Conservation (phyloP, 192 early-diverging fungal genomes). For the Coemansia sp. region DNA sequence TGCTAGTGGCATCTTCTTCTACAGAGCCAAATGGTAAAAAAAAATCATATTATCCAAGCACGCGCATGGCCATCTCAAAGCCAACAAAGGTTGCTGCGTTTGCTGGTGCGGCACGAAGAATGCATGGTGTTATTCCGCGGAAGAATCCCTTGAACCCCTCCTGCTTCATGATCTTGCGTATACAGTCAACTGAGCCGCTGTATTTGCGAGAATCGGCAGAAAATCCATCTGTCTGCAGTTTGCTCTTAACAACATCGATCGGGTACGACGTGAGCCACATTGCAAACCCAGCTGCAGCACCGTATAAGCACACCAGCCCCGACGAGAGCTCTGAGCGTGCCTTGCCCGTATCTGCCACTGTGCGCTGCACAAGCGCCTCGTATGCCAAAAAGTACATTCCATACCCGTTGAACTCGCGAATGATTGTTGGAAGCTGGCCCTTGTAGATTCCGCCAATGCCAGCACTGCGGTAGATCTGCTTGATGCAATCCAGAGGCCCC, state of each 20-base stretch:
- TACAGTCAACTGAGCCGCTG: slow-evolving; percentile 75
- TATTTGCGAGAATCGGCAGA: slow-evolving; percentile 65
- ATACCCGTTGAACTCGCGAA: slow-evolving; percentile 90
- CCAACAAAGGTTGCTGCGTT: slow-evolving; percentile 95
- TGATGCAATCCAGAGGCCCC: slow-evolving; percentile 83
- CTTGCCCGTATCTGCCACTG: slow-evolving; percentile 60
- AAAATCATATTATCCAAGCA: slow-evolving; percentile 20
- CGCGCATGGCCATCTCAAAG: slow-evolving; percentile 71
- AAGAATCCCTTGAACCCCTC: slow-evolving; percentile 89
- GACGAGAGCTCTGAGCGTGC: slow-evolving; percentile 73
- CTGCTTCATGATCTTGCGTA: slow-evolving; percentile 67
- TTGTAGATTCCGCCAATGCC: slow-evolving; percentile 86
- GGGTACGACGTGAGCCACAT: slow-evolving; percentile 89
- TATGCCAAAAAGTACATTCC: slow-evolving; percentile 93
- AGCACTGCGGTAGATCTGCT: slow-evolving; percentile 72
- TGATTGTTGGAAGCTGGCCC: slow-evolving; percentile 82
- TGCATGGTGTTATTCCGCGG: slow-evolving; percentile 78
- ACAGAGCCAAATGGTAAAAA: too few species aligned
- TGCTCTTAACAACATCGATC: slow-evolving; percentile 91
- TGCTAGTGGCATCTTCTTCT: too few species aligned
- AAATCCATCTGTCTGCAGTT: slow-evolving; percentile 92
- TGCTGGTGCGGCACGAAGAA: slow-evolving; percentile 90
- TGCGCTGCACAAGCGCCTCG: slow-evolving; percentile 82
- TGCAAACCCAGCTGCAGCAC: slow-evolving; percentile 80
- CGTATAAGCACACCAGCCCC: slow-evolving; percentile 76